Evolutionary conservation across 1,284 basidiomycete genomes (phyloP).

Genomic region (Ceratobasidium sp.): DNA sequence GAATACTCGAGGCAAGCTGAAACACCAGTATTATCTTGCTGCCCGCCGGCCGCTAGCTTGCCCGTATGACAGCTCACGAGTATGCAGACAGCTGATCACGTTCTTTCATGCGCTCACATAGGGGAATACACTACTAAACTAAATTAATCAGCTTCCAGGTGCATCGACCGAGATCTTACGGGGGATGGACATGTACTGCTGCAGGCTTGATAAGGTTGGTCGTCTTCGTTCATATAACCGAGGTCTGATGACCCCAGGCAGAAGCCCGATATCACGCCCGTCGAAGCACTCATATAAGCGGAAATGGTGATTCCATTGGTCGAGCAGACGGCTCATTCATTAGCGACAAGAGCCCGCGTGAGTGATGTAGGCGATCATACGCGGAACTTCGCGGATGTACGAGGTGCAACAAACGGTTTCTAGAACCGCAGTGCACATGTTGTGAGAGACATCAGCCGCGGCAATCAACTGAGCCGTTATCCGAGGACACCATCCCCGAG

Average conservation of each 20-base stretch:
- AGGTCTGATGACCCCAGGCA: neutral
- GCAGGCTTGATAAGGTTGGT: neutral
- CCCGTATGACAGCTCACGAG: neutral
- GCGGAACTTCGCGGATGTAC: no score
- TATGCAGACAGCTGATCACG: neutral
- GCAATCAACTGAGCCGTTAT: neutral
- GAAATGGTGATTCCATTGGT: no score
- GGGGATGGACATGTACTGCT: neutral
- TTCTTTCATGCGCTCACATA: neutral
- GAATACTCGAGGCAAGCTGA: no score
- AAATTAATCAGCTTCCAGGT: neutral
- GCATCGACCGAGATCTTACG: neutral
- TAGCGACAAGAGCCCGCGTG: no score
- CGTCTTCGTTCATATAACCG: neutral
- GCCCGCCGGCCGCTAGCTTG: neutral
- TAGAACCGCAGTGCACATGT: neutral
- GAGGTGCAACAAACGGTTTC: neutral
- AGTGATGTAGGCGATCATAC: no score
- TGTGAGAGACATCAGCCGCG: neutral
- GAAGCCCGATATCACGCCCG: no score
- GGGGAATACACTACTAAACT: neutral
- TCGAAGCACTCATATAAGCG: no score
- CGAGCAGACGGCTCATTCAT: no score
- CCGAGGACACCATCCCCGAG: neutral
- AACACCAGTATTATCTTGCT: neutral